Base-by-base conservation (phyloP, 2,329 filamentous ascomycete genomes). In the Macrophomina phaseolina region DNA sequence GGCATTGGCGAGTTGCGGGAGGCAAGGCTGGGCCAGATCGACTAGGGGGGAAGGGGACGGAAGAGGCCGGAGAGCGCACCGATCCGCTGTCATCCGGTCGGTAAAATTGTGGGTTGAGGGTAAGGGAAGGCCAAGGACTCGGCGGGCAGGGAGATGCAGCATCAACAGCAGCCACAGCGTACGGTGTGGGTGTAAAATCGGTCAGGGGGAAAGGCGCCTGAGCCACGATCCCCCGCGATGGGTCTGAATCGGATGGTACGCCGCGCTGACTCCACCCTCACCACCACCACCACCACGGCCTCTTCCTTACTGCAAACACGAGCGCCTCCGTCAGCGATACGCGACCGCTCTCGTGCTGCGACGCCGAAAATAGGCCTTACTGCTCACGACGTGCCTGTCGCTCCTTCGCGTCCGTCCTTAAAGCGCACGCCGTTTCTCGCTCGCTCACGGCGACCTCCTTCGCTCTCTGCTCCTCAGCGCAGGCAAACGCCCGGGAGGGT, bases 21-120 rank as follows among this genome's bases (percentile, higher is more conserved):
- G n/a, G 18, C 45, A 48, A 48, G 45, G 45, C n/a, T 53, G 23
- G 51, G 52, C 52, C 34, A 55, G 55, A 58, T 45, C 23, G 42
- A 9, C 42, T 16, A 4, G 52, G 23, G 18, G 38, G 16, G 9
- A 8, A 28, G 18, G 23, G 14, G 11, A 18, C 55, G 55, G 55
- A 45, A 58, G 55, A 7, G 36, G 23, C 38, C 55, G 55, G 55
- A 42, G 36, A 12, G 18, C 34, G 52, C 52, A 40, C 52, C 52
- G 52, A 30, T 58, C 55, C 55, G 55, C 36, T 48, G 28, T 23
- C 56, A 58, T 42, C 56, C 36, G 56, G 38, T 42, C 23, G 40
- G 56, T 32, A 42, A 34, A 32, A 23, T n/a, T 11, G 23, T 60
- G 55, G 12, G 55, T 12, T 38, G 34, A 42, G 23, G 18, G 36